Conservation (phyloP, 768 basidiomycete species). For the Tricholoma bakamatsutake region DNA sequence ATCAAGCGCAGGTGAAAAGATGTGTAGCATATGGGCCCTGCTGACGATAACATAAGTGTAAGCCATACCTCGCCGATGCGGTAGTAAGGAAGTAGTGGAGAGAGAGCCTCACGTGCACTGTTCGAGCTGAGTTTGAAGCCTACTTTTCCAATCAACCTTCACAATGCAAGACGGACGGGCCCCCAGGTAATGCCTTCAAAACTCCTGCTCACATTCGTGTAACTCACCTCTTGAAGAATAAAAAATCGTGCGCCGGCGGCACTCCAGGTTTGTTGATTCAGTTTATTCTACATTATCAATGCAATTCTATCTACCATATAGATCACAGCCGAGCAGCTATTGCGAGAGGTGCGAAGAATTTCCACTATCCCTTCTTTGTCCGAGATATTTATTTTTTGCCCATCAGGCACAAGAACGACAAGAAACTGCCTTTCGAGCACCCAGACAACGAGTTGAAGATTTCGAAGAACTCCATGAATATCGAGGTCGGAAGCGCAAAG, state of each 20-base stretch:
- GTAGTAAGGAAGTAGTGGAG: too few relatives aligned
- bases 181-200: slow-evolving; percentile 45
- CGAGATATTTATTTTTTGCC: too few relatives aligned
- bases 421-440: slow-evolving; percentile 86
- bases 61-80: too few relatives aligned
- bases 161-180: slow-evolving; percentile 78
- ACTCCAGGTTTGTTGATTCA: slow-evolving; percentile 58
- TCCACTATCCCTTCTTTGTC: background rate
- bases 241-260: slow-evolving; percentile 96
- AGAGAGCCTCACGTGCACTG: too few relatives aligned
- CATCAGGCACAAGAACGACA: slow-evolving; percentile 92
- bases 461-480: slow-evolving; percentile 91
- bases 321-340: slow-evolving; percentile 98
- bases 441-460: slow-evolving; percentile 94
- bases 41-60: too few relatives aligned
- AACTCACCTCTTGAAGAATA: slow-evolving; percentile 43
- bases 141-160: background rate
- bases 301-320: slow-evolving; percentile 28
- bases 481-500: slow-evolving; percentile 84
- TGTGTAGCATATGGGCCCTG: too few relatives aligned
- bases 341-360: slow-evolving; percentile 78
- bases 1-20: too few relatives aligned
- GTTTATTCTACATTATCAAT: background rate
- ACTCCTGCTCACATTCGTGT: background rate
- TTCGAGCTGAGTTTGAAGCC: background rate